Percentiles rank a stretch among this genome's conserved stretches.
Conservation (phyloP, 2,329 filamentous ascomycete species). For the Botrytis fragariae region DNA sequence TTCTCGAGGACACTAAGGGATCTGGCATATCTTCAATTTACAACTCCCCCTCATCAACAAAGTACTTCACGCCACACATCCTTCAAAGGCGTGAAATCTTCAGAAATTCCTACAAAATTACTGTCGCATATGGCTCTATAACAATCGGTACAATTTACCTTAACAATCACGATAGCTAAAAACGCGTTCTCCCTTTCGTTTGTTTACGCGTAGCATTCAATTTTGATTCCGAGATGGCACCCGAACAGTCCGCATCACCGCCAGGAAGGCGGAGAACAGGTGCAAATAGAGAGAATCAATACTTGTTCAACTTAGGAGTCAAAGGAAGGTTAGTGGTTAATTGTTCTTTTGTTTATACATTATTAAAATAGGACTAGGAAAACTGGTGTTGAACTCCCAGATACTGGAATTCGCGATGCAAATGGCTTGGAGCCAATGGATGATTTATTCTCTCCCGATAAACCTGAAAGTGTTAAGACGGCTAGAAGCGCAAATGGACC, state of each 20-base stretch:
- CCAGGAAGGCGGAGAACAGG: conserved; percentile 33
- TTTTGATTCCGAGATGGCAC: conserved; percentile 14
- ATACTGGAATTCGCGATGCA: conserved; percentile 80
- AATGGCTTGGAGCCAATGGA: conserved; percentile 88
- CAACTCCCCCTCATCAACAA: background rate
- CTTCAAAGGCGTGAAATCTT: background rate
- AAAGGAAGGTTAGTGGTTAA: conserved; percentile 46
- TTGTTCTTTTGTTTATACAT: conserved; percentile 4
- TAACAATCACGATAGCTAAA: background rate
- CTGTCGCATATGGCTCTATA: background rate
- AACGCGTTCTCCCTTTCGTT: background rate
- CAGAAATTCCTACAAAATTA: background rate
- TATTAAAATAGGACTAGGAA: conserved; percentile 56
- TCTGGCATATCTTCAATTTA: background rate
- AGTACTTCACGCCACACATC: conserved; percentile 1
- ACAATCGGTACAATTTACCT: background rate
- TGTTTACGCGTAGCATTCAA: conserved; percentile 9
- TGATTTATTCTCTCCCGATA: conserved; percentile 80
- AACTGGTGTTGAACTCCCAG: conserved; percentile 79
- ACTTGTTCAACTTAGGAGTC: conserved; percentile 50
- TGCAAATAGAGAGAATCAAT: conserved; percentile 42
- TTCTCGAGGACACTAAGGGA: background rate
- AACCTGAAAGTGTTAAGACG: conserved; percentile 38
- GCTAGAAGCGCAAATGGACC: conserved; percentile 22
- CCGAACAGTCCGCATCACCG: conserved; percentile 20